These are phyloP conservation scores for Penicillium nordicum DNA, from an alignment of 2,329 filamentous ascomycete genomes.

Conservation along the genomic window DNA sequence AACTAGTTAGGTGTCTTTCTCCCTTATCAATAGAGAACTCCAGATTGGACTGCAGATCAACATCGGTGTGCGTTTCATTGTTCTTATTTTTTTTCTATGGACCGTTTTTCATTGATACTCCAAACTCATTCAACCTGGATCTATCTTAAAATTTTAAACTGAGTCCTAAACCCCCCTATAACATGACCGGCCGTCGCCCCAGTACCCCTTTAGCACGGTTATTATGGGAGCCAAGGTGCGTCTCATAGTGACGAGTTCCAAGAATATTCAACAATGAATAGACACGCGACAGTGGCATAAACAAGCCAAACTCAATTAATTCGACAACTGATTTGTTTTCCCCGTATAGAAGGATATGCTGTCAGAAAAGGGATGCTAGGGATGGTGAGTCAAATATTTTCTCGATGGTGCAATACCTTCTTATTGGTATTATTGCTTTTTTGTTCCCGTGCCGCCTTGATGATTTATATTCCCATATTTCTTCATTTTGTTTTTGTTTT, in stretches of 20 bases:
- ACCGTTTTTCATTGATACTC: neutral
- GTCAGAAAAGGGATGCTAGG: slow-evolving; percentile 19
- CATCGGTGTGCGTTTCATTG: neutral
- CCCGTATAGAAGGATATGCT: slow-evolving; percentile 14
- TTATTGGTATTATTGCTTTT: slow-evolving; percentile 5
- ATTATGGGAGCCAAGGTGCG: slow-evolving; percentile 34
- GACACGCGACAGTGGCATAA: slow-evolving; percentile 1
- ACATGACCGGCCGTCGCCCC: slow-evolving; percentile 13
- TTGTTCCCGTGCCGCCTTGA: slow-evolving; percentile 23
- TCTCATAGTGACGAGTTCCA: neutral
- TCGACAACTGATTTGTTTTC: neutral
- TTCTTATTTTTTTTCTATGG: neutral
- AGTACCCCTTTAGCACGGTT: slow-evolving; percentile 28
- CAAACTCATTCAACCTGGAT: too few species aligned
- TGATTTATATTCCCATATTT: slow-evolving; percentile 15
- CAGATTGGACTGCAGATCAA: slow-evolving; percentile 1
- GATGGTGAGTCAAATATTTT: slow-evolving; percentile 28
- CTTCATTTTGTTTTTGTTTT: neutral
- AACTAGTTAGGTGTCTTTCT: neutral
- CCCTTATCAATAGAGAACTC: neutral
- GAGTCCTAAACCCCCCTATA: neutral
- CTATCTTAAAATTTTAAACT: neutral
- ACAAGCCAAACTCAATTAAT: neutral
- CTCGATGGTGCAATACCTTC: slow-evolving; percentile 22
- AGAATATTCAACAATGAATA: neutral